Evolutionary conservation across 2,329 filamentous ascomycete species (phyloP), one percentile per base, ranked within the genome.

Genomic region (Alternaria triticina): DNA sequence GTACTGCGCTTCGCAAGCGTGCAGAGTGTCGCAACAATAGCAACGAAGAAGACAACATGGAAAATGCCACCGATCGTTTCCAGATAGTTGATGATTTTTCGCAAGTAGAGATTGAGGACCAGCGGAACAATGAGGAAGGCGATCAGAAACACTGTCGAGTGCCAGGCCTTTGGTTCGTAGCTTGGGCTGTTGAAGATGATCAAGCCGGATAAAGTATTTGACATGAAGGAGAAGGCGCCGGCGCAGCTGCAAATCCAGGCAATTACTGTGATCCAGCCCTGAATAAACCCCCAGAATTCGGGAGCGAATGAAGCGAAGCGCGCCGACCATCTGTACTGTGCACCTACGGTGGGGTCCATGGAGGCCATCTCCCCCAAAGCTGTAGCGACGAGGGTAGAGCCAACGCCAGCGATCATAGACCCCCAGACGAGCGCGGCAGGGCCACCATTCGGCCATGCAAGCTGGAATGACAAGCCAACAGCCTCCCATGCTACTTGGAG

Each of bases 1-100:
- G 71, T 70, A n/a, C 76, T 76, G 23, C 57, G 58, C 8, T 36
- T 51, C 22, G 52, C 45, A 64, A 82, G 73, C 1, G 80, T 76
- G 65, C 77, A 78, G 2, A 85, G 71, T 3, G 80, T 75, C 23
- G 84, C 80, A 13, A 85, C 70, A 57, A 84, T 79, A 4, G 77
- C 82, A 58, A 85, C 81, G 63, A 85, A 82, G 6, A 83, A 82
- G 11, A 82, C 62, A 11, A 85, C 71, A 58, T 86, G 84, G 6
- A 85, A 58, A 25, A 82, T 71, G 4, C 83, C 74, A 20, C 83
- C 75, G 13, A 82, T 66, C 1, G 79, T 79, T 65, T 86, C 84
- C 36, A 84, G 70, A 5, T 75, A 65, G 3, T 83, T 83, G 4
- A 86, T 71, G 4, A 81, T 62, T 5, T 74, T 77, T 2, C 81